These are phyloP conservation scores for Gynochthodes officinalis DNA, from an alignment of 257 asterid species.

Conservation along the genomic window DNA sequence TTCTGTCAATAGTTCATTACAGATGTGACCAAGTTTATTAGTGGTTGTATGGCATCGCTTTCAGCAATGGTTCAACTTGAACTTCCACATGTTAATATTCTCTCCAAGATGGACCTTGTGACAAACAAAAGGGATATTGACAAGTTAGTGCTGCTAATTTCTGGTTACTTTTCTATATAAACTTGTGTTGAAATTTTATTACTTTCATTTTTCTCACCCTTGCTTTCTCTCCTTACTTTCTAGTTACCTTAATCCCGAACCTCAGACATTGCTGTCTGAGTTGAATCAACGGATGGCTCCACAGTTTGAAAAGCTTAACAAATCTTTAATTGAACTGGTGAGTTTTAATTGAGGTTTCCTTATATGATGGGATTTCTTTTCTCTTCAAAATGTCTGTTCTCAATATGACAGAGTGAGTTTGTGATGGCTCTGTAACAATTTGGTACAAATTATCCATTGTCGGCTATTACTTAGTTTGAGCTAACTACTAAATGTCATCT, in stretches of 20 bases:
- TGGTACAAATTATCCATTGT: neutral
- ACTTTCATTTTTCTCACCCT: neutral
- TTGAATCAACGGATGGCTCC: conserved; percentile 92
- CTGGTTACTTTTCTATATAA: neutral
- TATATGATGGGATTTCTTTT: neutral
- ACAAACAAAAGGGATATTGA: conserved; percentile 86
- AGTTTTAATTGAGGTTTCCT: conserved; percentile 22
- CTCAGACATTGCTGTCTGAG: conserved; percentile 67
- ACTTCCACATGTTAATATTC: conserved; percentile 92
- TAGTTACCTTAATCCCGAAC: conserved; percentile 89
- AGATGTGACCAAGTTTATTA: conserved; percentile 96
- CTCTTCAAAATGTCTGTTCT: neutral
- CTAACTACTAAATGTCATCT: neutral
- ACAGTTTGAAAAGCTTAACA: conserved; percentile 76
- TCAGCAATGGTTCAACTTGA: conserved; percentile 98
- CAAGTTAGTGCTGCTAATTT: conserved; percentile 49
- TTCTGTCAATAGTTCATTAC: conserved; percentile 62
- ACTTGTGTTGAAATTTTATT: conserved; percentile 1
- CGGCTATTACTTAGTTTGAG: neutral
- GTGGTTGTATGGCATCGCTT: conserved; percentile 98
- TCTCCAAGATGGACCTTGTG: conserved; percentile 98
- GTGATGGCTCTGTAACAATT: neutral
- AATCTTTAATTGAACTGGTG: conserved; percentile 84
- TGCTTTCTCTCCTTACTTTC: neutral
- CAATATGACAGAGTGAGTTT: neutral